Evolutionary conservation across 2,329 filamentous ascomycete genomes (phyloP).

Genomic region (Ophiostoma populinum): DNA sequence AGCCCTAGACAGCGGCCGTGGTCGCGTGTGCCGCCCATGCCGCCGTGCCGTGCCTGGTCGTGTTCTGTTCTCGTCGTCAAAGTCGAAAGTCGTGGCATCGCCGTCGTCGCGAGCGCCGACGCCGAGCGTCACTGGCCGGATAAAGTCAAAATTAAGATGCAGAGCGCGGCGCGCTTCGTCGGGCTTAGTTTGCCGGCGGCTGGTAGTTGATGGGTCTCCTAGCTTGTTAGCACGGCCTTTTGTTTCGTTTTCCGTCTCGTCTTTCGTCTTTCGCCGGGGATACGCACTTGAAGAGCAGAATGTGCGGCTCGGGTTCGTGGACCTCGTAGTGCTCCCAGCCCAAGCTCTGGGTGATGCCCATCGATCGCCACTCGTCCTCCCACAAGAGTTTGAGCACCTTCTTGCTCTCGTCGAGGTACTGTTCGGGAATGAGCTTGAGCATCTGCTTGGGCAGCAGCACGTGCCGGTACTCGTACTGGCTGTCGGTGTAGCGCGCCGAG

Average conservation of each 20-base stretch:
- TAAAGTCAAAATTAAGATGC: too few species aligned
- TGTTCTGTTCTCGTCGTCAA: too few species aligned
- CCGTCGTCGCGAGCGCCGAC: too few species aligned
- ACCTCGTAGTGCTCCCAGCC: slow-evolving; percentile 99
- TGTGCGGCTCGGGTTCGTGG: slow-evolving; percentile 95
- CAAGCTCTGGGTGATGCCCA: slow-evolving; percentile 97
- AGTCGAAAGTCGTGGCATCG: too few species aligned
- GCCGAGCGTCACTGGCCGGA: too few species aligned
- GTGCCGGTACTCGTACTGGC: slow-evolving; percentile 89
- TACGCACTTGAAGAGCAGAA: slow-evolving; percentile 91
- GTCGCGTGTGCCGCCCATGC: too few species aligned
- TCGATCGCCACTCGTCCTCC: slow-evolving; percentile 95
- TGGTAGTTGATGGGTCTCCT: slow-evolving; percentile 79
- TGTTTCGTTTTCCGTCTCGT: too few species aligned
- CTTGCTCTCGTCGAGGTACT: slow-evolving; percentile 44
- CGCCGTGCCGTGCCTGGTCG: too few species aligned
- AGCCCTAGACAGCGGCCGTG: too few species aligned
- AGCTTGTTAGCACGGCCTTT: slow-evolving; percentile 5
- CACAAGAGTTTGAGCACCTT: slow-evolving; percentile 90
- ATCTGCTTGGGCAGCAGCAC: slow-evolving; percentile 96
- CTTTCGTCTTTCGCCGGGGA: not conserved
- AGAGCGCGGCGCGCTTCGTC: too few species aligned
- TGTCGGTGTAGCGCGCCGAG: slow-evolving; percentile 65
- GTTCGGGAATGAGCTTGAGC: slow-evolving; percentile 90
- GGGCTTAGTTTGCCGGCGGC: slow-evolving; percentile 30